Evolutionary conservation across 1,139 yeast species (phyloP).

Genomic region (Blastobotrys elegans): DNA sequence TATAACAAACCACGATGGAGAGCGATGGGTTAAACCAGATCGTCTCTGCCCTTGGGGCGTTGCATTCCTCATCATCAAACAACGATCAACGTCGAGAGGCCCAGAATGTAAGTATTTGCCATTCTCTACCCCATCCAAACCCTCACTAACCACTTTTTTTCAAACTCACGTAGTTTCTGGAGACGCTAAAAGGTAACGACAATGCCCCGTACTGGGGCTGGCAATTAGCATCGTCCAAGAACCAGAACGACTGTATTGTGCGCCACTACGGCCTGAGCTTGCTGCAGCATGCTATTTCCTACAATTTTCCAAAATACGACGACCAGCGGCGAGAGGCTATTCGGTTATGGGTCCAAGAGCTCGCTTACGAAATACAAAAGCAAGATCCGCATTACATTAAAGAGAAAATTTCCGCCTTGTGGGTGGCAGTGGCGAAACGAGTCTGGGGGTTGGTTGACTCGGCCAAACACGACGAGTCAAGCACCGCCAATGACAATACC

Average conservation of each 20-base stretch:
- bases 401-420: conserved; percentile 81
- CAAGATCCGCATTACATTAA: conserved; percentile 83
- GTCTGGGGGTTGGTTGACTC: conserved; percentile 64
- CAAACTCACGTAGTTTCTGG: conserved; percentile 46
- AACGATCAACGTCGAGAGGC: conserved; percentile 44
- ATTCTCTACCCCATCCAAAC: too few species aligned
- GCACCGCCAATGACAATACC: too few species aligned
- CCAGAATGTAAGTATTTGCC: conserved; percentile 33
- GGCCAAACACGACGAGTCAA: not conserved
- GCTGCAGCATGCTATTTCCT: conserved; percentile 64
- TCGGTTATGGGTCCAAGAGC: conserved; percentile 78
- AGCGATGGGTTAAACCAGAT: conserved; percentile 38
- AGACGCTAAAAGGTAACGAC: conserved; percentile 65
- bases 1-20: conserved; percentile 21
- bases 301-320: conserved; percentile 52
- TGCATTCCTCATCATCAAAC: conserved; percentile 66
- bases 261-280: conserved; percentile 88
- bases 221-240: conserved; percentile 66
- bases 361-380: conserved; percentile 54
- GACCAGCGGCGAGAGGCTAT: conserved; percentile 63
- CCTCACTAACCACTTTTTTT: not conserved
- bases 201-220: conserved; percentile 94
- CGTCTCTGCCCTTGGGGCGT: conserved; percentile 68
- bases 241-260: conserved; percentile 61
- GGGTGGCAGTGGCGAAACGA: conserved; percentile 93